Evolutionary conservation across 176 grass and related monocot genomes (phyloP).

Genomic region (Eragrostis nindensis): DNA sequence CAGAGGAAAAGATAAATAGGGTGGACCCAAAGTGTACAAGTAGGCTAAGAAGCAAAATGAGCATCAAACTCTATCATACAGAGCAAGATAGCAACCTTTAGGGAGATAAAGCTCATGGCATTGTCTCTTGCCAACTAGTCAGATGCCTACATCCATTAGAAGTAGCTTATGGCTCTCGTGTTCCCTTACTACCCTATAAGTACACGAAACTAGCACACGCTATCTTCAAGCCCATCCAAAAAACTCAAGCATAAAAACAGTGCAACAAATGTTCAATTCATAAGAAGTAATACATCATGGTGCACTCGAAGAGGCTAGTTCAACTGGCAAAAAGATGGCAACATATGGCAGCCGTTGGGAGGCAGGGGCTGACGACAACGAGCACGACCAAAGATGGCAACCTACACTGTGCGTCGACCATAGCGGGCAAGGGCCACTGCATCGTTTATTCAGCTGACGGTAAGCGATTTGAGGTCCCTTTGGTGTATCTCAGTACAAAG

Average conservation of each 20-base stretch:
- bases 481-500: slow-evolving; percentile 45
- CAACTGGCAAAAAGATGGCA: slow-evolving; percentile 59
- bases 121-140: slow-evolving; percentile 39
- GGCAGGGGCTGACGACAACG: slow-evolving; percentile 8
- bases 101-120: slow-evolving; percentile 14
- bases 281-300: slow-evolving; percentile 37
- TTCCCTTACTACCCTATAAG: slow-evolving; percentile 46
- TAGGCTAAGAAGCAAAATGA: slow-evolving; percentile 37
- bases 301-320: slow-evolving; percentile 45
- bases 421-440: slow-evolving; percentile 55
- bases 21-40: slow-evolving; percentile 43
- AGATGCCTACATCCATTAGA: slow-evolving; percentile 33
- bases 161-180: slow-evolving; percentile 9
- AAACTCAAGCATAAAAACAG: slow-evolving; percentile 28
- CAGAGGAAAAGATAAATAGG: slow-evolving; percentile 16
- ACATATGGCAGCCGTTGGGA: slow-evolving; percentile 39
- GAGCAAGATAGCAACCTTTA: slow-evolving; percentile 24
- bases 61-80: slow-evolving; percentile 45
- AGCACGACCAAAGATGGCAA: background rate
- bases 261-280: slow-evolving; percentile 25
- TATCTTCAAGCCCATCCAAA: slow-evolving; percentile 37
- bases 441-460: slow-evolving; percentile 45
- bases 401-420: slow-evolving; percentile 24
- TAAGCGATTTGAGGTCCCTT: slow-evolving; percentile 60
- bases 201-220: slow-evolving; percentile 14